Evolutionary conservation across 1,139 yeast genomes (phyloP), one percentile per base, ranked within the genome.

Genomic region (Lodderomyces parapsilosis): DNA sequence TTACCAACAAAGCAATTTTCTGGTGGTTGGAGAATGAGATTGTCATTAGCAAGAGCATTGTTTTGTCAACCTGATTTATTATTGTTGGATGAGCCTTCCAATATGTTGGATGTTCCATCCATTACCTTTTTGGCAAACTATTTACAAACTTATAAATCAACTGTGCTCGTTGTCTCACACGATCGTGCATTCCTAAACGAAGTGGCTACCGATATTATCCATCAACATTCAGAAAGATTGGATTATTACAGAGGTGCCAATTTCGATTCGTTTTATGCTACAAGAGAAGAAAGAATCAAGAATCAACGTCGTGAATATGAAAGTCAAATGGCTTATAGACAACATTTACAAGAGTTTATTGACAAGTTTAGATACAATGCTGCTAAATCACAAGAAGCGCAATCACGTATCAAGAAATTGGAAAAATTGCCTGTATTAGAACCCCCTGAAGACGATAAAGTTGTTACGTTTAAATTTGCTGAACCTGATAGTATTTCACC

Each of bases 11-110:
- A 89, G 55, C 79, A 93, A 27, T 93, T 93, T 64, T 90, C 97
- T 43, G 99, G 99, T 79, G 99, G 99, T 82, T 93, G 99, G 99
- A 85, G 99, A 79, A 93, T 93, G 99, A 86, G 99, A 74, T 78
- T 93, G 53, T 88, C 98, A n/a, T 77, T 93, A 50, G 99, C 99
- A 2, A 81, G 99, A 69, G 99, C 99, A 0, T 78, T 93, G 62
- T 93, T 93, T 76, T 93, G 97, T 76, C 86, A 88, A 62, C 99
- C 99, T 0, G 99, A 94, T 64, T 75, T 93, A 53, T 74, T 93
- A 54, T 72, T 93, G 59, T 76, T 93, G 52, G 99, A 93, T 80
- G 99, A 93, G 78, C 99, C 99, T 58, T 91, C 99, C 53, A 93
- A 93, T 84, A 93, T 91, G 97, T 86, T 93, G 96, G 99, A 93